phyloP scores from a whole-genome alignment of 345 rosid species.

The Angophora floribunda region DNA sequence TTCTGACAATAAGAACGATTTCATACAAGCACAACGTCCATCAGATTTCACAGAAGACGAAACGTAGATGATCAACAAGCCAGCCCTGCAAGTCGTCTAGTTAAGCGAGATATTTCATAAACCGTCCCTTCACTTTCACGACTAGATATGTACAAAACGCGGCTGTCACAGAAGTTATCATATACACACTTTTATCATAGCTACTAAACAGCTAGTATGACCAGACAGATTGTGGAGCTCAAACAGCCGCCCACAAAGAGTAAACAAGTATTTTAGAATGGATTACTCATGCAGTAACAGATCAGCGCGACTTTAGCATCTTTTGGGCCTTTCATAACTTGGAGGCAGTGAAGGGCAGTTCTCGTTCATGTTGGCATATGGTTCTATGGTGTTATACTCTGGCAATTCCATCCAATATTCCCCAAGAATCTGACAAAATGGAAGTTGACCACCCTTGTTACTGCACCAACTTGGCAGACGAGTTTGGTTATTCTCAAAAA shows the following conservation, averaged over 20 bases:
- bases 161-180: background rate
- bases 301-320: conserved; percentile 26
- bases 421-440: conserved; percentile 85
- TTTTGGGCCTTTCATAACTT: conserved; percentile 54
- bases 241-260: background rate
- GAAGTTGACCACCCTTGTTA: conserved; percentile 34
- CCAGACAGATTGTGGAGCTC: background rate
- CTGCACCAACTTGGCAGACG: conserved; percentile 81
- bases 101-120: background rate
- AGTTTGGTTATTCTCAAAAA: conserved; percentile 64
- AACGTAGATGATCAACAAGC: background rate
- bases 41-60: background rate
- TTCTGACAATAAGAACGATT: background rate
- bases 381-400: conserved; percentile 58
- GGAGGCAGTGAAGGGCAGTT: conserved; percentile 95
- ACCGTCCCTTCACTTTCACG: background rate
- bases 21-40: background rate
- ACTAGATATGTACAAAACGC: background rate
- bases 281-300: background rate
- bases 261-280: background rate
- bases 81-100: background rate
- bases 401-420: conserved; percentile 90
- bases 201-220: background rate
- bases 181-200: background rate
- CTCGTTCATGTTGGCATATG: conserved; percentile 88